A percentile compares a stretch with the other conserved stretches of the same genome.
These are phyloP conservation scores for Yamadazyma kitorensis DNA, from an alignment of 805 yeast genomes.

Conservation along the genomic window DNA sequence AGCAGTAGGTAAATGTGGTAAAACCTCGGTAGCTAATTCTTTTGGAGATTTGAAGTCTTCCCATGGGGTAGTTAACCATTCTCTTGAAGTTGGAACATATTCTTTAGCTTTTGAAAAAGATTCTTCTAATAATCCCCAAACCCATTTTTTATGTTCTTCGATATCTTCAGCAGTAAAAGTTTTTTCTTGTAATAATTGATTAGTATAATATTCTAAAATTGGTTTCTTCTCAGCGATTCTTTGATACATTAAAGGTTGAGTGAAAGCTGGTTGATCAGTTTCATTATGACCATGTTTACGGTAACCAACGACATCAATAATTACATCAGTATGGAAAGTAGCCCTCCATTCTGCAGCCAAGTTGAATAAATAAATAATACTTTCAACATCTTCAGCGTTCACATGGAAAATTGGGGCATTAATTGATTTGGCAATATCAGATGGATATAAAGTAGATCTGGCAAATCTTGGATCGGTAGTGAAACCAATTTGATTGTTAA, in stretches of 20 bases:
- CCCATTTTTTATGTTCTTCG: constrained; percentile 96
- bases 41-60: constrained; percentile 97
- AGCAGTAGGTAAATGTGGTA: constrained; percentile 96
- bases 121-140: constrained; percentile 91
- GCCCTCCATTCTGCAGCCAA: constrained; percentile 99
- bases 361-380: constrained; percentile 85
- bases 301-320: constrained; percentile 96
- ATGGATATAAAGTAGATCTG: constrained; percentile 96
- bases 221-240: constrained; percentile 85
- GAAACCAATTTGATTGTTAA: constrained; percentile 98
- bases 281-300: constrained; percentile 99
- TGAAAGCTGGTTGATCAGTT: constrained; percentile 98
- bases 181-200: constrained; percentile 78
- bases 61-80: constrained; percentile 99
- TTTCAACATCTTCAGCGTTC: constrained; percentile 96
- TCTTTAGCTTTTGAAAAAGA: constrained; percentile 86
- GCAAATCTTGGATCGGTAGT: constrained; percentile 98
- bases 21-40: constrained; percentile 91
- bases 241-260: constrained; percentile 97
- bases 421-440: constrained; percentile 94
- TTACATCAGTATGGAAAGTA: constrained; percentile 93
- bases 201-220: constrained; percentile 81
- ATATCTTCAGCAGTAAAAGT: constrained; percentile 87
- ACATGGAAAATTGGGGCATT: constrained; percentile 99
- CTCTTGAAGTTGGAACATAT: constrained; percentile 86